phyloP scores from a whole-genome alignment of 169 alveolate species.

The Cyclospora cayetanensis region DNA sequence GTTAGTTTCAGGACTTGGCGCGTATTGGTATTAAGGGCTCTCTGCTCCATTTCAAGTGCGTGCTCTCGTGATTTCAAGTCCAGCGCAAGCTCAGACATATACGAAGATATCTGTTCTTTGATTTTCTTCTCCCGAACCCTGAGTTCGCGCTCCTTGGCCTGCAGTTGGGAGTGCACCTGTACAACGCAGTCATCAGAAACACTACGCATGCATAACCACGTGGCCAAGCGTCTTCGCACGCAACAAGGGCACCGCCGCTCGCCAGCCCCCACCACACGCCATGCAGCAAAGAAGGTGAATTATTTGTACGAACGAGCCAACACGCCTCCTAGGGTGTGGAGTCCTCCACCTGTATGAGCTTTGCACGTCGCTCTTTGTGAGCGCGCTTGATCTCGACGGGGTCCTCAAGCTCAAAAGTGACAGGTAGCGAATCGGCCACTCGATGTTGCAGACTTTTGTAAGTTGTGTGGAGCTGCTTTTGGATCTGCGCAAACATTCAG shows the following conservation, averaged over 20 bases:
- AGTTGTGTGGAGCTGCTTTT: slow-evolving; percentile 25
- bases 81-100: neutral
- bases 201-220: neutral
- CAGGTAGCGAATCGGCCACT: slow-evolving; percentile 55
- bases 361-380: neutral
- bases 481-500: slow-evolving; percentile 21
- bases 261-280: neutral
- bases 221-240: neutral
- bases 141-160: slow-evolving; percentile 25
- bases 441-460: slow-evolving; percentile 55
- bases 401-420: slow-evolving; percentile 43
- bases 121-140: neutral
- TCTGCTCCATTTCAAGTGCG: slow-evolving; percentile 28
- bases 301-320: neutral
- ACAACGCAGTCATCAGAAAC: too few relatives aligned
- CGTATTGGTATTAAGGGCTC: slow-evolving; percentile 47
- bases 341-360: neutral
- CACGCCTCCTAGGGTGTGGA: neutral
- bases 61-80: neutral
- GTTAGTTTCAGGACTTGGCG: neutral
- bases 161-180: slow-evolving; percentile 19
- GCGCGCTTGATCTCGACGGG: neutral
- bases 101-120: neutral
- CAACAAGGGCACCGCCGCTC: neutral
- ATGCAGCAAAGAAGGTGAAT: neutral